Base-by-base conservation (phyloP, 352 stramenopile genomes). In the Phytophthora pseudosyringae region DNA sequence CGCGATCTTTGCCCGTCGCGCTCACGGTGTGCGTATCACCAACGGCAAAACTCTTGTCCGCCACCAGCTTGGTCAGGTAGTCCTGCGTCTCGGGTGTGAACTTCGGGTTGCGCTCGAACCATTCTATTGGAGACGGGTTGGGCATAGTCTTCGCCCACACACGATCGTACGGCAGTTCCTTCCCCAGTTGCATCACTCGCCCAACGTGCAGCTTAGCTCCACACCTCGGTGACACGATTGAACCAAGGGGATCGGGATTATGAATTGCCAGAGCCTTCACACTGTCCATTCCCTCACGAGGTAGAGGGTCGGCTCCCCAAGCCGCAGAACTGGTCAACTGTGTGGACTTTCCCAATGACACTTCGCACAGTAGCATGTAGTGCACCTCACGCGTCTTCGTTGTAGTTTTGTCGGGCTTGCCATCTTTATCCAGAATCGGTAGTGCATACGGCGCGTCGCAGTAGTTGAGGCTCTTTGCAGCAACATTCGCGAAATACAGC, bases 401-500 rank as follows among this genome's bases (percentile, higher is more conserved):
- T 4, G 74, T 50, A 2, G 60, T 64, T 5, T 65, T 72, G n/a
- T 83, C 75, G 5, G 58, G 50, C 12, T 72, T 72, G 16, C 75
- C 70, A 3, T 78, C 69, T 3, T 68, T 66, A 38, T n/a, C 48
- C 59, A 44, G 62, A 25, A 67, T 66, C 5, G 68, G 74, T 12
- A 92, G 72, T 21, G 48, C 65, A 59, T 92, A 94, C 13, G 75
- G 72, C 1, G 65, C 33, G 35, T 83, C 82, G 38, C 85, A 93
- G 64, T 94, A 94, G 43, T 80, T 73, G 12, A 94, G 58, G 46
- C 86, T 94, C 69, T 94, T 94, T n/a, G 75, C 61, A 1, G 84
- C 62, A 15, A 88, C 73, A 49, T 97, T 88, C 1, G 89, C 87
- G 48, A 95, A 96, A 51, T 97, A 97, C 28, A 97, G 31, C 0